These are phyloP conservation scores for Escallonia rubra DNA, from an alignment of 129 eudicot species.

Conservation along the genomic window DNA sequence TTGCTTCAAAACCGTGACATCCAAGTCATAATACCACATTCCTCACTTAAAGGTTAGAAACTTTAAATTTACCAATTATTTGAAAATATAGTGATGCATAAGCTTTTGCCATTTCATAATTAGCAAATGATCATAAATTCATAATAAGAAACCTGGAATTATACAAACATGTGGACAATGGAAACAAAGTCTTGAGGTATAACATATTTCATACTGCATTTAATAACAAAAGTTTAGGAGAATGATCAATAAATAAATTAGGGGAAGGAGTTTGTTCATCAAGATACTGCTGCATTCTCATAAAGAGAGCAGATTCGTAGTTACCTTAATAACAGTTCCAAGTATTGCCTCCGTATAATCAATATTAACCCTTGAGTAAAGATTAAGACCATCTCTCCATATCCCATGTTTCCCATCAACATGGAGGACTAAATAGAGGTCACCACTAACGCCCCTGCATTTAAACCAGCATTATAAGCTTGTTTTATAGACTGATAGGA, in stretches of 20 bases:
- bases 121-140: neutral
- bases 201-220: neutral
- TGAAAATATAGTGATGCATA: too few species aligned
- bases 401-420: constrained; percentile 63
- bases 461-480: constrained; percentile 19
- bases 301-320: neutral
- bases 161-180: neutral
- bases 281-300: neutral
- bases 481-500: neutral
- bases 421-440: constrained; percentile 68
- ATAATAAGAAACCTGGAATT: neutral
- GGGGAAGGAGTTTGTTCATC: neutral
- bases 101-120: too few species aligned
- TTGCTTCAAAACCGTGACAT: too few species aligned
- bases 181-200: neutral
- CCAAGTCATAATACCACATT: too few species aligned
- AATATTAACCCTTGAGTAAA: constrained; percentile 62
- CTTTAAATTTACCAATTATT: too few species aligned
- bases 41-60: too few species aligned
- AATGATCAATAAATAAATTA: neutral
- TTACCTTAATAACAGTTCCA: constrained; percentile 82
- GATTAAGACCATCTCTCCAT: constrained; percentile 71
- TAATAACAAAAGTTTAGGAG: neutral
- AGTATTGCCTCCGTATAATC: constrained; percentile 89
- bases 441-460: constrained; percentile 77